Evolutionary conservation across 2,329 filamentous ascomycete species (phyloP).

Genomic region (Fonsecaea pedrosoi): DNA sequence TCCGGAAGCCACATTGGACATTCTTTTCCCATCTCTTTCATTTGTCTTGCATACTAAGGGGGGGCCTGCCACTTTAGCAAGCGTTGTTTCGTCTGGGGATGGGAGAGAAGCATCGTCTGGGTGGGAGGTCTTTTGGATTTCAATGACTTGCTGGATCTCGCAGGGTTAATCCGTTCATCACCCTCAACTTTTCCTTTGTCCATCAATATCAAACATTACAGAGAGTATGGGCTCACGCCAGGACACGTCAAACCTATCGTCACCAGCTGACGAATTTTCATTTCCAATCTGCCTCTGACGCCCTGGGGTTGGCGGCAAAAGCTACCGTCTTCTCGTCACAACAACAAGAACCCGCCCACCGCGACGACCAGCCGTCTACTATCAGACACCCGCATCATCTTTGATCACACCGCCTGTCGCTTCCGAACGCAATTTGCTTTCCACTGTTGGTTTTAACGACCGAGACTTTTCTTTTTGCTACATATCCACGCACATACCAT

Average conservation of each 20-base stretch:
- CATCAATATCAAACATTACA: slow-evolving; percentile 32
- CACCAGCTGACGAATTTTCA: slow-evolving; percentile 19
- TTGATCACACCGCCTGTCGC: slow-evolving; percentile 26
- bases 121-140: slow-evolving; percentile 31
- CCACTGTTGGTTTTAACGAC: neutral
- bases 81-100: slow-evolving; percentile 37
- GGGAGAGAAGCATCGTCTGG: slow-evolving; percentile 28
- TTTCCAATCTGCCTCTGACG: slow-evolving; percentile 16
- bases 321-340: neutral
- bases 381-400: slow-evolving; percentile 15
- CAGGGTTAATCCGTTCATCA: slow-evolving; percentile 32
- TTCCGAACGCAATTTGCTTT: slow-evolving; percentile 25
- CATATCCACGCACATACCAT: slow-evolving; percentile 17
- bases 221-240: slow-evolving; percentile 40
- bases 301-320: neutral
- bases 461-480: slow-evolving; percentile 20
- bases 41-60: slow-evolving; percentile 34
- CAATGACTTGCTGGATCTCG: slow-evolving; percentile 35
- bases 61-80: slow-evolving; percentile 39
- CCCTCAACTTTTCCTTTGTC: slow-evolving; percentile 31
- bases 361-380: slow-evolving; percentile 5
- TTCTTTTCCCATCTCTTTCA: slow-evolving; percentile 24
- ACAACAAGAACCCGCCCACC: neutral
- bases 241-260: slow-evolving; percentile 31
- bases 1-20: slow-evolving; percentile 6